phyloP scores from a whole-genome alignment of 805 yeast genomes.

The Candida endomychidarum region DNA sequence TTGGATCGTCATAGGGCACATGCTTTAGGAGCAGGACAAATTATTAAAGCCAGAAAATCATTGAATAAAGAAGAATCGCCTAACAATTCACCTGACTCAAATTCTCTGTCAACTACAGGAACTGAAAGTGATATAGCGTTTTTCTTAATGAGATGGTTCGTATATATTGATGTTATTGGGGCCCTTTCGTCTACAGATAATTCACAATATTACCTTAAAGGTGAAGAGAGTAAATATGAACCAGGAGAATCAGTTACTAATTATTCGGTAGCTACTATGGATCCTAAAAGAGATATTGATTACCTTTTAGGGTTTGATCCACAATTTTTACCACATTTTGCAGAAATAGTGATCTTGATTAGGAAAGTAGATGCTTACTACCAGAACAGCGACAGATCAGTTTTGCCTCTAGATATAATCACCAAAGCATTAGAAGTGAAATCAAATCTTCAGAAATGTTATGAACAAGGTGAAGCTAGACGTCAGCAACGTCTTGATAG shows the following conservation, averaged over 20 bases:
- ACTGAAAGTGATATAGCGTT: conserved; percentile 44
- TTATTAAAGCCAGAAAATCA: conserved; percentile 48
- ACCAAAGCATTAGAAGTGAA: conserved; percentile 28
- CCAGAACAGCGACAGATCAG: conserved; percentile 1
- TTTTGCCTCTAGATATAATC: conserved; percentile 21
- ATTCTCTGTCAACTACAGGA: conserved; percentile 10
- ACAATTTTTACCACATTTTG: conserved; percentile 55
- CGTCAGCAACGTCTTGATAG: conserved; percentile 24
- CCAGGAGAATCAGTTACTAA: conserved; percentile 23
- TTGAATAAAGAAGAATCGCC: conserved; percentile 4
- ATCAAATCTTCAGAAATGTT: conserved; percentile 20
- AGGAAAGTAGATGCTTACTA: conserved; percentile 26
- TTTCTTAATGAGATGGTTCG: conserved; percentile 68
- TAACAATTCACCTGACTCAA: conserved; percentile 13
- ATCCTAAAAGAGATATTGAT: conserved; percentile 50
- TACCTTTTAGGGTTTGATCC: conserved; percentile 67
- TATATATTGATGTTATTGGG: conserved; percentile 64
- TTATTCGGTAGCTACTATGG: conserved; percentile 19
- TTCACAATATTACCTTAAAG: conserved; percentile 30
- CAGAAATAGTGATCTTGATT: conserved; percentile 44
- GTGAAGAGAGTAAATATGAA: conserved; percentile 18
- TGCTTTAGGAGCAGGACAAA: conserved; percentile 64
- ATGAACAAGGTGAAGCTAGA: conserved; percentile 27
- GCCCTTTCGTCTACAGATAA: conserved; percentile 54
- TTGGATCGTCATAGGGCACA: conserved; percentile 63